Conservation (phyloP, 2,329 filamentous ascomycete genomes). For the Leptodontidium sp. region DNA sequence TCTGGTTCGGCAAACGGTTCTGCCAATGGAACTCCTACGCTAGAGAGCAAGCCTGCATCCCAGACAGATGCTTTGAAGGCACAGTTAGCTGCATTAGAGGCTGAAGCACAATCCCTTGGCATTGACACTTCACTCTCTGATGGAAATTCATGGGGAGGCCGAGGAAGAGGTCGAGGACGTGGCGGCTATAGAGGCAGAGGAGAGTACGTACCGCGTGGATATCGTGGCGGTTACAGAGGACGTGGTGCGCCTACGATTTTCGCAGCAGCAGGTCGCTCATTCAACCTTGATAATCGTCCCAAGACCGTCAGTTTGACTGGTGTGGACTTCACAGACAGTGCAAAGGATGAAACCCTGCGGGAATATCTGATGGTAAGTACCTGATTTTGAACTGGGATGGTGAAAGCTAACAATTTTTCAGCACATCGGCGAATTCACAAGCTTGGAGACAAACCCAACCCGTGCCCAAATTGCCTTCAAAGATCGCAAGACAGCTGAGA, state of each 20-base stretch:
- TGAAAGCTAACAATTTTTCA: conserved; percentile 44
- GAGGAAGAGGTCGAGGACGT: conserved; percentile 51
- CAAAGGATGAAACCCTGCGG: conserved; percentile 73
- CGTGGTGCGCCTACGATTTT: conserved; percentile 48
- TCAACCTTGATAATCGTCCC: conserved; percentile 79
- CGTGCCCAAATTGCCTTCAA: conserved; percentile 68
- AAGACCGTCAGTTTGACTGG: conserved; percentile 71
- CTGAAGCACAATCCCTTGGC: conserved; percentile 74
- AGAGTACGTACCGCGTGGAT: conserved; percentile 48
- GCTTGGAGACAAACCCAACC: conserved; percentile 58
- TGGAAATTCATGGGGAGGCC: conserved; percentile 51
- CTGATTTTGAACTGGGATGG: conserved; percentile 19
- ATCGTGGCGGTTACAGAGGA: conserved; percentile 55
- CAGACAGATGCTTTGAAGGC: conserved; percentile 73
- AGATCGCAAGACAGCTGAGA: conserved; percentile 75
- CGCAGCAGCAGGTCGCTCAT: conserved; percentile 51
- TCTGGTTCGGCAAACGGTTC: conserved; percentile 32
- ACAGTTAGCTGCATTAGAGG: conserved; percentile 76
- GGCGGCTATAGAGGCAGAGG: conserved; percentile 51
- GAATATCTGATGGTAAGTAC: conserved; percentile 73
- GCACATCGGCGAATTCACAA: conserved; percentile 69
- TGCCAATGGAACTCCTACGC: conserved; percentile 32
- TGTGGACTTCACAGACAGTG: conserved; percentile 66
- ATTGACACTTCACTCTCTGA: conserved; percentile 64
- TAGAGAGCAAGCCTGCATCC: conserved; percentile 47